Percentiles rank a stretch among this genome's conserved stretches.
Conservation (phyloP, 2,329 filamentous ascomycete genomes). For the Alternaria brassicae region DNA sequence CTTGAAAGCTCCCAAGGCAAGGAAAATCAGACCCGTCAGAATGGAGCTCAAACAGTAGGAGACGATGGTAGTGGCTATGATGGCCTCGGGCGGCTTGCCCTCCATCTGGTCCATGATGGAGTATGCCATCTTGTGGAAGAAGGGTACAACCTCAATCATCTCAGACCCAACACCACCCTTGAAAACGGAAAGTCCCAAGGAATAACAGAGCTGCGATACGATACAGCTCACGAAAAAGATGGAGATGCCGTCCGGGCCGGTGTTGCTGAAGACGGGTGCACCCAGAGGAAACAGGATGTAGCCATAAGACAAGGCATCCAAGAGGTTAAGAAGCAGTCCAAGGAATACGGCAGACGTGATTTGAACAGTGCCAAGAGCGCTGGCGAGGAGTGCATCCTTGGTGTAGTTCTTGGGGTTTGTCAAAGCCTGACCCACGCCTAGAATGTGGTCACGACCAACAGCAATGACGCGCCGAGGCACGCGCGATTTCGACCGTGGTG, state of each 20-base stretch:
- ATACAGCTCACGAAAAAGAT: slow-evolving; percentile 99
- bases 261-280: slow-evolving; percentile 79
- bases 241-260: slow-evolving; percentile 93
- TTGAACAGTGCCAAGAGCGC: slow-evolving; percentile 69
- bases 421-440: slow-evolving; percentile 42
- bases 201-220: slow-evolving; percentile 89
- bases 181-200: slow-evolving; percentile 83
- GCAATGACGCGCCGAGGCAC: slow-evolving; percentile 31
- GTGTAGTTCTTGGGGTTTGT: slow-evolving; percentile 76
- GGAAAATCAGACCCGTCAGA: slow-evolving; percentile 90
- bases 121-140: slow-evolving; percentile 98
- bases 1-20: slow-evolving; percentile 83
- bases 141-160: slow-evolving; percentile 97
- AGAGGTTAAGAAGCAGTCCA: slow-evolving; percentile 86
- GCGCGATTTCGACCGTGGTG: slow-evolving; percentile 32
- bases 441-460: slow-evolving; percentile 30
- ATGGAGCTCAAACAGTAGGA: slow-evolving; percentile 90
- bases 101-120: slow-evolving; percentile 83
- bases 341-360: slow-evolving; percentile 87
- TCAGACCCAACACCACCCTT: slow-evolving; percentile 92
- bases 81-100: slow-evolving; percentile 78
- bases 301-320: slow-evolving; percentile 95
- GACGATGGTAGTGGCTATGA: slow-evolving; percentile 93
- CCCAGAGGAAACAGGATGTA: slow-evolving; percentile 89
- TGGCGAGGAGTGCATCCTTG: slow-evolving; percentile 67